Evolutionary conservation across 768 basidiomycete species (phyloP), one percentile per base, ranked within the genome.

Genomic region (Pleurotus pulmonarius): DNA sequence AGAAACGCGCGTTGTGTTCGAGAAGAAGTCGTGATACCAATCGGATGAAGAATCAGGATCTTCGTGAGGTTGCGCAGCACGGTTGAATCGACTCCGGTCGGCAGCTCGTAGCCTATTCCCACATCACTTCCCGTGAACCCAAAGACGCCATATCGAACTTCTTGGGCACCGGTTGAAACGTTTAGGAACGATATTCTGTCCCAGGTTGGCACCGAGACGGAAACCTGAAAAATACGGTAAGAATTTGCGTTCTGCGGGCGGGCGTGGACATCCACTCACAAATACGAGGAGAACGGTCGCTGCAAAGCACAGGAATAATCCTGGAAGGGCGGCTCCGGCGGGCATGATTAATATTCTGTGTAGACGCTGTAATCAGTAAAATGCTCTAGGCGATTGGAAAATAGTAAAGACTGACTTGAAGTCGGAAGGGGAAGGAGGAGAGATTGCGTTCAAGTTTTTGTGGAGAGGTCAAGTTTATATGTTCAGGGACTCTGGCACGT

Each of bases 171-270:
- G 9, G 66, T 59, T 6, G 71, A 72, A 20, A 82, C 82, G 52
- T 82, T 70, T 41, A 94, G 77, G 74, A 90, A 92, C 16, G 80
- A 86, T 45, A 93, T 74, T 20, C 66, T 65, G 41, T 86, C 65
- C 92, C 90, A 93, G 61, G 85, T 88, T 46, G 91, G 90, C 49
- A 80, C 70, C 13, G 88, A 86, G 18, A 92, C 82, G 25, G 83
- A 90, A 2, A 83, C 86, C 86, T 87, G 48, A 12, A 46, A 13
- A 11, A 3, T 11, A 3, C 16, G 55, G 25, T n/a, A 44, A 44
- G 3, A 44, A 16, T 44, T 44, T 4, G 6, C 2, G 20, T 7
- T 1, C 20, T 44, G 5, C 3, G 12, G 15, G n/a, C n/a, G 20
- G 41, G 20, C 20, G n/a, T 44, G 20, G 9, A 2, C 20, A 43